A percentile compares a stretch with the other conserved stretches of the same genome.
Evolutionary conservation across 202 grass and related monocot species (phyloP).

Genomic region (Carex arenaria): DNA sequence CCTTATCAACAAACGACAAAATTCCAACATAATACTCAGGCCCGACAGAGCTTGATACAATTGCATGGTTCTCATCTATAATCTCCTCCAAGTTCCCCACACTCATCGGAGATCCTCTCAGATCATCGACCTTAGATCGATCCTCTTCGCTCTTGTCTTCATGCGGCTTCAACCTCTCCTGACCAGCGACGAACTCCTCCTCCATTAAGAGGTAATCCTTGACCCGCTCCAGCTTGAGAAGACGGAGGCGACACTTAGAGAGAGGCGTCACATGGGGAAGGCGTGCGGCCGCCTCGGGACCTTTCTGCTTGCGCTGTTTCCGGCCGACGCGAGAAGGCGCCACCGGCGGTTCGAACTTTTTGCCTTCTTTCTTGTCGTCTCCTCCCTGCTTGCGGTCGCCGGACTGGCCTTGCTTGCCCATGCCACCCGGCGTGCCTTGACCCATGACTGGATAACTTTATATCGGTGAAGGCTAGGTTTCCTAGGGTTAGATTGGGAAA

Average conservation of each 20-base stretch:
- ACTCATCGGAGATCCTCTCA: constrained; percentile 90
- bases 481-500: constrained; percentile 39
- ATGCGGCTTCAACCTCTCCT: constrained; percentile 89
- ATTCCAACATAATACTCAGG: constrained; percentile 98
- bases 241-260: constrained; percentile 90
- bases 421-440: constrained; percentile 85
- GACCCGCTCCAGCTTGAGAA: constrained; percentile 93
- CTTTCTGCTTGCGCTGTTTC: constrained; percentile 91
- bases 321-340: constrained; percentile 89
- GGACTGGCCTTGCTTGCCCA: constrained; percentile 84
- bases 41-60: constrained; percentile 85
- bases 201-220: constrained; percentile 98
- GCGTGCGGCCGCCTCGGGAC: constrained; percentile 68
- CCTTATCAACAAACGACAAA: constrained; percentile 95
- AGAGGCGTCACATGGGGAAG: constrained; percentile 78
- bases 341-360: constrained; percentile 83
- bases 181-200: constrained; percentile 92
- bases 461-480: neutral
- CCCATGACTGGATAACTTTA: constrained; percentile 45
- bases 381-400: constrained; percentile 73
- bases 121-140: constrained; percentile 93
- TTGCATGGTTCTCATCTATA: constrained; percentile 96
- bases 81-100: constrained; percentile 98
- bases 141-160: constrained; percentile 98
- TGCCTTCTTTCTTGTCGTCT: constrained; percentile 80